Conservation (phyloP, 495 filamentous ascomycete genomes). For the Penicillium maclennaniae region DNA sequence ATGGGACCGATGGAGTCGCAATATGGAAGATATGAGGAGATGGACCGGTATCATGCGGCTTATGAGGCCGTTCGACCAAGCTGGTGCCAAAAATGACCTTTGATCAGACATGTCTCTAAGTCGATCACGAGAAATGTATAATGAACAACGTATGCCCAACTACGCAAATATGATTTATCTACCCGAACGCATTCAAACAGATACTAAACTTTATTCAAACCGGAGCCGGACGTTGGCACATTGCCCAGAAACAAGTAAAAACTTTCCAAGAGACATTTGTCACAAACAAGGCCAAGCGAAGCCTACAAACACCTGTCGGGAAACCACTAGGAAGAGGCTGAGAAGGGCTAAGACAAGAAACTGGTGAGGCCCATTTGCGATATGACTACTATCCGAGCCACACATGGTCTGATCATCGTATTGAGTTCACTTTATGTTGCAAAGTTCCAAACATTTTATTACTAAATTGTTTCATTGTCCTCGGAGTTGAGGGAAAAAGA, state of each 20-base stretch:
- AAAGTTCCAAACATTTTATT: neutral
- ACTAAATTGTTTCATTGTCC: neutral
- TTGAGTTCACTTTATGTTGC: neutral
- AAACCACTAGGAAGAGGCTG: no score
- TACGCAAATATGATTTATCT: no score
- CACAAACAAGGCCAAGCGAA: no score
- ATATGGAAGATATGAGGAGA: conserved; percentile 50
- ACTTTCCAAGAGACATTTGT: no score
- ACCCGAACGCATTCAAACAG: no score
- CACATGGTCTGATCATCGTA: neutral
- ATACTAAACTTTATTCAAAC: no score
- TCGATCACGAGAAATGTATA: neutral
- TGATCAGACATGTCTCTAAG: neutral
- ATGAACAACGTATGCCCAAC: neutral
- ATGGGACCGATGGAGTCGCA: conserved; percentile 54
- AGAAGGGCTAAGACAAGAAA: no score
- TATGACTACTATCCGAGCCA: no score
- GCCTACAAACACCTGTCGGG: no score
- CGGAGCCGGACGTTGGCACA: no score
- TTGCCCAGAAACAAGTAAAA: no score
- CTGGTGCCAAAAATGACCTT: neutral
- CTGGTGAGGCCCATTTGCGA: no score
- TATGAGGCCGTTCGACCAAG: conserved; percentile 1
- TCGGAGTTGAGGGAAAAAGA: neutral
- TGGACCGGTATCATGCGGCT: conserved; percentile 17